phyloP scores from a whole-genome alignment of 2,329 filamentous ascomycete species.

The Fragosphaeria purpurea region DNA sequence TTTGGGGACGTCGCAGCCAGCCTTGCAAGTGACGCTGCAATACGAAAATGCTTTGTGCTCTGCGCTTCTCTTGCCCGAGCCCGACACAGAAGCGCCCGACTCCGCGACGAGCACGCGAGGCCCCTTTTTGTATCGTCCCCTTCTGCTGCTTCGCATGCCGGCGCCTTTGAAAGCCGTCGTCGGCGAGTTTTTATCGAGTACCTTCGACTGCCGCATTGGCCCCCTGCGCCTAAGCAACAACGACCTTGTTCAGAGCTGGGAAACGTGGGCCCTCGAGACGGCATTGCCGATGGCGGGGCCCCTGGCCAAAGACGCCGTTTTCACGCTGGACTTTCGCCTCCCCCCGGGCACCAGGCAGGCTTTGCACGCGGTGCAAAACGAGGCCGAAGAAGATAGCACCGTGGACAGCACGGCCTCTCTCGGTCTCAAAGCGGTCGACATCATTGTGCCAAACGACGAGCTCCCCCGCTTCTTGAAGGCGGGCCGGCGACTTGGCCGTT shows the following conservation, averaged over 20 bases:
- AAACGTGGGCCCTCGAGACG: conserved; percentile 37
- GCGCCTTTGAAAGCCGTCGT: conserved; percentile 38
- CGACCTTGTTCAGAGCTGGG: conserved; percentile 39
- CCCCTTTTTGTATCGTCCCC: conserved; percentile 37
- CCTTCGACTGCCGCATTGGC: conserved; percentile 47
- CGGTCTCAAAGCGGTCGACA: conserved; percentile 34
- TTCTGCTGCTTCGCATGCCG: conserved; percentile 47
- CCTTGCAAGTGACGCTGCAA: conserved; percentile 36
- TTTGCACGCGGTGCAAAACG: not conserved
- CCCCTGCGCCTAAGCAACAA: conserved; percentile 39
- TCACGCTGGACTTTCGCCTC: conserved; percentile 42
- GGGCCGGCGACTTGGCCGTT: conserved; percentile 21
- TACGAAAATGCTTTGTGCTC: conserved; percentile 44
- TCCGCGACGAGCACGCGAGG: not conserved
- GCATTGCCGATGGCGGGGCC: conserved; percentile 24
- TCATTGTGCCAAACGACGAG: conserved; percentile 40
- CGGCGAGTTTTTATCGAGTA: conserved; percentile 39
- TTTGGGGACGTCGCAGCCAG: conserved; percentile 16
- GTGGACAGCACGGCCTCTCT: too few species aligned
- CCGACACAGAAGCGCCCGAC: conserved; percentile 8
- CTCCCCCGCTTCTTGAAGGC: conserved; percentile 34
- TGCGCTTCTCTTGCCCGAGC: conserved; percentile 38
- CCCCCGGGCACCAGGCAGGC: conserved; percentile 21
- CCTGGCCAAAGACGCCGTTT: conserved; percentile 34
- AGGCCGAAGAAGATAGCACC: not conserved